These are phyloP conservation scores for Heliamphora exappendiculata DNA, from an alignment of 148 eudicot species.

Conservation along the genomic window DNA sequence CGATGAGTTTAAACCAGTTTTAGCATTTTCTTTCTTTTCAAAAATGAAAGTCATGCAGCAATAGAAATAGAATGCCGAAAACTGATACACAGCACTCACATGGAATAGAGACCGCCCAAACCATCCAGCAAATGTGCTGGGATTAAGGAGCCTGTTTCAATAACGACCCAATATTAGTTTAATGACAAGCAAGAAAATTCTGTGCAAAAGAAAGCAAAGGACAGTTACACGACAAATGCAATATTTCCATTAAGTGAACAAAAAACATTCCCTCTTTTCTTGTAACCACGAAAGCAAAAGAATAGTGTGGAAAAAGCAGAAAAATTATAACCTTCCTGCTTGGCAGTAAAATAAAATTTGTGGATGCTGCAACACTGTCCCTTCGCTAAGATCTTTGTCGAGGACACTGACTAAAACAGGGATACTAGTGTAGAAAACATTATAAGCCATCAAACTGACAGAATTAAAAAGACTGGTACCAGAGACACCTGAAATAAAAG, in stretches of 20 bases:
- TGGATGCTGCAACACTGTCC: slow-evolving; percentile 92
- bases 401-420: slow-evolving; percentile 88
- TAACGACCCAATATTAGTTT: slow-evolving; percentile 10
- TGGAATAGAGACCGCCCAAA: slow-evolving; percentile 91
- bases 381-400: slow-evolving; percentile 90
- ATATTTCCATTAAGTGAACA: neutral
- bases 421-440: slow-evolving; percentile 90
- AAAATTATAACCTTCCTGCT: slow-evolving; percentile 67
- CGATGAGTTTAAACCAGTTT: neutral
- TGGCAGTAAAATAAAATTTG: slow-evolving; percentile 91
- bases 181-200: slow-evolving; percentile 3
- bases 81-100: slow-evolving; percentile 33
- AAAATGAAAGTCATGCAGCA: neutral
- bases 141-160: slow-evolving; percentile 75
- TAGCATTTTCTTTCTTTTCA: neutral
- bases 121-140: slow-evolving; percentile 98
- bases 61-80: neutral
- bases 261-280: neutral
- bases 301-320: neutral
- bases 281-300: neutral
- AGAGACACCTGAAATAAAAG: slow-evolving; percentile 93
- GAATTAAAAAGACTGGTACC: slow-evolving; percentile 96
- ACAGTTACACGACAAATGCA: neutral
- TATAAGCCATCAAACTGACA: slow-evolving; percentile 95
- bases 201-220: neutral